Evolutionary conservation across 768 basidiomycete genomes (phyloP), one percentile per base, ranked within the genome.

Genomic region (Lactarius psammicola): DNA sequence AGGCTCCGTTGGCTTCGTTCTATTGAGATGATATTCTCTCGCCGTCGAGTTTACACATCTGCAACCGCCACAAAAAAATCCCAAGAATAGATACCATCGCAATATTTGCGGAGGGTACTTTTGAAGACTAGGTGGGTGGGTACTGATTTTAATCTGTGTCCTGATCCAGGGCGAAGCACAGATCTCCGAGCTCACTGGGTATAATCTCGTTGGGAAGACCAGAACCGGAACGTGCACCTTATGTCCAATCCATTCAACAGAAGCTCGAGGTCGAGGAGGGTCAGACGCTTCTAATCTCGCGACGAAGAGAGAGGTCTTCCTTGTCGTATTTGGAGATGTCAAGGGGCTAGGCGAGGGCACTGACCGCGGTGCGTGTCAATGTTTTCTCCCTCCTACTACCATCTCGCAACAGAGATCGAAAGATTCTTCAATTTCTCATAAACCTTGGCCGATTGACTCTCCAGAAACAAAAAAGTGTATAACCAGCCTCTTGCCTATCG

Each of bases 71-170:
- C 40, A 55, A 57, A 59, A n/a, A 56, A 60, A 92, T 92, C 89
- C 77, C 85, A 64, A 76, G 74, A 69, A 80, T 88, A 70, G 92
- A 93, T 78, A 89, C 90, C 46, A 81, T 94, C 63, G 87, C 92
- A 65, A 85, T 94, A 69, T 94, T 92, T 73, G 87, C 89, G 23
- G 92, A 95, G 77, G 92, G 92, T 59, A 93, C 92, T 1, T 94
- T 90, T 71, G 87, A 89, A 74, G 92, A 95, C 76, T 90, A 93
- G 85, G 91, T 59, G 28, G 53, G 15, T 59, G 18, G 23, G 38
- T 42, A 31, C 15, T 33, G 9, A 40, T 64, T n/a, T n/a, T n/a
- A n/a, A n/a, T n/a, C n/a, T n/a, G n/a, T n/a, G n/a, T n/a, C n/a
- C 15, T 33, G 9, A 40, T 64, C 56, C 5, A 66, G n/a, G 30